These are phyloP conservation scores for Aspergillus clavatus DNA, from an alignment of 2,329 filamentous ascomycete genomes.

Conservation along the genomic window DNA sequence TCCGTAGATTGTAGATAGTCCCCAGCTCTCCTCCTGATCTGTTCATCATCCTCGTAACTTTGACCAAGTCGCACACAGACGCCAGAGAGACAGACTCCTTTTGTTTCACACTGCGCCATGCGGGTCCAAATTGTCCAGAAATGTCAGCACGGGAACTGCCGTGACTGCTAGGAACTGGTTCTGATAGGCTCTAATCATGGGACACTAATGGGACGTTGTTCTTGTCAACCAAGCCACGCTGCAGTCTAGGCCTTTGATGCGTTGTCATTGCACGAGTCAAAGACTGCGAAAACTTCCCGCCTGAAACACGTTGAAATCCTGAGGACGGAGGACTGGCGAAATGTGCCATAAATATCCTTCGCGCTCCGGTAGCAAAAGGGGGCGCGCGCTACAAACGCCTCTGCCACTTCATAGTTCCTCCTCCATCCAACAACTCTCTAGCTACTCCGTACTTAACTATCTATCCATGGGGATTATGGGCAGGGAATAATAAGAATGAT, in stretches of 20 bases:
- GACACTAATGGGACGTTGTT: too few relatives aligned
- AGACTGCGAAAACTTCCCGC: background rate
- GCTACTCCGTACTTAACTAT: too few relatives aligned
- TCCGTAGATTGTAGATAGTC: too few relatives aligned
- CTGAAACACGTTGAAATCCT: background rate
- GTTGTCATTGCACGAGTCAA: background rate
- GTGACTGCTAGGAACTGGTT: background rate
- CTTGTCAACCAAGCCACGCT: background rate
- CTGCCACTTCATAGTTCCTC: too few relatives aligned
- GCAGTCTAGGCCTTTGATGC: background rate
- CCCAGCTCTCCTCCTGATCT: background rate
- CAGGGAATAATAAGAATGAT: too few relatives aligned
- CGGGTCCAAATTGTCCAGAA: background rate
- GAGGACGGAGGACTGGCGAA: background rate
- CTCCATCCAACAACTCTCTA: too few relatives aligned
- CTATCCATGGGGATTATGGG: too few relatives aligned
- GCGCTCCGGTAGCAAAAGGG: background rate
- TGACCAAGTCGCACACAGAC: too few relatives aligned
- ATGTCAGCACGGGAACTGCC: background rate
- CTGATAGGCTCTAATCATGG: background rate
- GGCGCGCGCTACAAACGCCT: background rate
- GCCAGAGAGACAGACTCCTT: background rate
- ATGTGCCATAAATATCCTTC: background rate
- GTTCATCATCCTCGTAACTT: background rate
- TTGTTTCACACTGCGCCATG: background rate